Base-by-base conservation (phyloP, 352 stramenopile species). In the Phytophthora tubulina region DNA sequence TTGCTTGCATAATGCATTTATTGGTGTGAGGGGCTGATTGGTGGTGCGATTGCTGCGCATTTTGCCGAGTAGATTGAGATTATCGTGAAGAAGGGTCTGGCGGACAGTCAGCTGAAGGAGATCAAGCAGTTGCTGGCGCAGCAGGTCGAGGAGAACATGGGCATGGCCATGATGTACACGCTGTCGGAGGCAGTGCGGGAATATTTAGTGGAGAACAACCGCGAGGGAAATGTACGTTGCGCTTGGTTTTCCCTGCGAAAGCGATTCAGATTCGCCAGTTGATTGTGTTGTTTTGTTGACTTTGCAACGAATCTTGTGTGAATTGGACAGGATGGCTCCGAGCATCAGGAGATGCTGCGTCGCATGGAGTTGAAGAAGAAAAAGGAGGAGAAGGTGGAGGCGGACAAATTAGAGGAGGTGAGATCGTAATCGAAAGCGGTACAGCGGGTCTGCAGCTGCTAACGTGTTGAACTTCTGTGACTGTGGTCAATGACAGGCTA, bases 141-240 rank as follows among this genome's bases (percentile, higher is more conserved):
- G 42, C 88, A 95, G 65, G 75, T 95, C 27, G 65, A 85, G 45
- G 89, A 95, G 63, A 95, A 95, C 65, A 79, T 92, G 55, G 88
- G 88, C 53, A 95, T 96, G 86, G 86, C 87, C 49, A 96, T 95
- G 88, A 90, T 95, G 64, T 96, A 93, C 75, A 94, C 86, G 52
- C 57, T 96, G 36, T 91, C 84, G 62, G 89, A 96, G 75, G 88
- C 87, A 2, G 73, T 94, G 45, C 84, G 88, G 36, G 89, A 95
- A 76, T 96, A 95, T 75, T 80, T 96, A 65, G 75, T 96, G 42
- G 88, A 96, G 68, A 93, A 96, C 81, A 96, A 96, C 75, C 80
- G 86, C 39, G 80, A 93, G 67, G 89, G 86, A 73, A 92, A 95
- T 55, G 87, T 93, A 75, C 54, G 82, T 55, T 80, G 31, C 17